Conservation (phyloP, 176 grass and related monocot genomes). For the Olyra latifolia region DNA sequence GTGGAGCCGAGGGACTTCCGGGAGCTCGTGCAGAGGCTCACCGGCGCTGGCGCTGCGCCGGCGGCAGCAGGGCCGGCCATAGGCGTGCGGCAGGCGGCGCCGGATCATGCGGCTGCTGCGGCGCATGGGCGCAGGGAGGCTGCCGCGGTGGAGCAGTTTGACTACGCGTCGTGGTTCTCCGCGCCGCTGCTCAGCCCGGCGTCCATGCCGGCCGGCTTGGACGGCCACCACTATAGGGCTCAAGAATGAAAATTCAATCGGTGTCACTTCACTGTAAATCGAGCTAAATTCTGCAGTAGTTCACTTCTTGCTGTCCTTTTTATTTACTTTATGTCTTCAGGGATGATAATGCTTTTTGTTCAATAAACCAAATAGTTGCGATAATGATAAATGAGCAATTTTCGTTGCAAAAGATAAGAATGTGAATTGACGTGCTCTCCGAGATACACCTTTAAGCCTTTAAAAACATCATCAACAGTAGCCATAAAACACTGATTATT, state of each 20-base stretch:
- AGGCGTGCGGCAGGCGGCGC: background rate
- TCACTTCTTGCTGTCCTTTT: background rate
- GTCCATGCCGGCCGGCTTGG: constrained; percentile 34
- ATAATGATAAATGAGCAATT: background rate
- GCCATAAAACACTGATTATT: too few relatives aligned
- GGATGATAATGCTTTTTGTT: background rate
- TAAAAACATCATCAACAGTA: too few relatives aligned
- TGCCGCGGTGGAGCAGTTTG: constrained; percentile 3
- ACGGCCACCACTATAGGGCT: constrained; percentile 11
- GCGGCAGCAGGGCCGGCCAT: background rate
- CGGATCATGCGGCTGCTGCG: background rate
- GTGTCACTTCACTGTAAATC: background rate
- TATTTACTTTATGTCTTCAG: background rate
- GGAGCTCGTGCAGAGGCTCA: constrained; percentile 66
- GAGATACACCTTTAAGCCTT: too few relatives aligned
- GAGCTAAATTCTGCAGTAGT: background rate
- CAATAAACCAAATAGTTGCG: background rate
- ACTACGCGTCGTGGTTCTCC: constrained; percentile 52
- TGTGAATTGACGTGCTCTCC: too few relatives aligned
- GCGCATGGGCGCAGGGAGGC: background rate
- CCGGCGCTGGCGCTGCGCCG: constrained; percentile 26
- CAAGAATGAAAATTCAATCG: background rate
- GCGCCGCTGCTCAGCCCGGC: constrained; percentile 55
- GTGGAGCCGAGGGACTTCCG: constrained; percentile 59
- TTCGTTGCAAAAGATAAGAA: background rate